These are phyloP conservation scores for Hymenotorrendiella dingleyae DNA, from an alignment of 2,329 filamentous ascomycete genomes.

Conservation along the genomic window DNA sequence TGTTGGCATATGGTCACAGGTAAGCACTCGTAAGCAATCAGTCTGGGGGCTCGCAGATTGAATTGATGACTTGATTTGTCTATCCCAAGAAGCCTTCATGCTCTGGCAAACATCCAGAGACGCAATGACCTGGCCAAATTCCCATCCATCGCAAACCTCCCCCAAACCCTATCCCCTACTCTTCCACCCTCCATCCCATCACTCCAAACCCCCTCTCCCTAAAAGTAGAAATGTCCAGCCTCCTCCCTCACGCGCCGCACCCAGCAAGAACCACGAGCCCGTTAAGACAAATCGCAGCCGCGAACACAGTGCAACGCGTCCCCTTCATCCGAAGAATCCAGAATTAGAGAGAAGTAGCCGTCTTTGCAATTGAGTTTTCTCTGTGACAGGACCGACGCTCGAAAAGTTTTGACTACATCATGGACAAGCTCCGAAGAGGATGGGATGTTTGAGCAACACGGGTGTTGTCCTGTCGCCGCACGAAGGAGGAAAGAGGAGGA, in stretches of 20 bases:
- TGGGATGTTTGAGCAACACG: conserved; percentile 32
- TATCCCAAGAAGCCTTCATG: too few relatives aligned
- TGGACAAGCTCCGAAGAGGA: conserved; percentile 14
- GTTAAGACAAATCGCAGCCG: conserved; percentile 24
- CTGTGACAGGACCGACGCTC: conserved; percentile 33
- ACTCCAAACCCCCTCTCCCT: conserved; percentile 2
- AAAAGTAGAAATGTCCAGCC: conserved; percentile 45
- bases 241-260: conserved; percentile 32
- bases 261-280: conserved; percentile 22
- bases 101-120: neutral
- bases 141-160: neutral
- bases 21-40: too few relatives aligned
- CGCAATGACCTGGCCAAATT: neutral
- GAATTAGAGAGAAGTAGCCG: conserved; percentile 43
- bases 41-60: too few relatives aligned
- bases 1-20: too few relatives aligned
- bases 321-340: too few relatives aligned
- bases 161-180: neutral
- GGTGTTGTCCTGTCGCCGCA: conserved; percentile 30
- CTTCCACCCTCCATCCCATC: conserved; percentile 1
- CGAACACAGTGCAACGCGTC: conserved; percentile 31
- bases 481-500: conserved; percentile 17
- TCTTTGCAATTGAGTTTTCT: conserved; percentile 66
- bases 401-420: conserved; percentile 27
- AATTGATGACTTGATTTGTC: too few relatives aligned